A percentile compares a stretch with the other conserved stretches of the same genome.
Evolutionary conservation across 345 rosid genomes (phyloP).

Genomic region (Chamaenerion angustifolium): DNA sequence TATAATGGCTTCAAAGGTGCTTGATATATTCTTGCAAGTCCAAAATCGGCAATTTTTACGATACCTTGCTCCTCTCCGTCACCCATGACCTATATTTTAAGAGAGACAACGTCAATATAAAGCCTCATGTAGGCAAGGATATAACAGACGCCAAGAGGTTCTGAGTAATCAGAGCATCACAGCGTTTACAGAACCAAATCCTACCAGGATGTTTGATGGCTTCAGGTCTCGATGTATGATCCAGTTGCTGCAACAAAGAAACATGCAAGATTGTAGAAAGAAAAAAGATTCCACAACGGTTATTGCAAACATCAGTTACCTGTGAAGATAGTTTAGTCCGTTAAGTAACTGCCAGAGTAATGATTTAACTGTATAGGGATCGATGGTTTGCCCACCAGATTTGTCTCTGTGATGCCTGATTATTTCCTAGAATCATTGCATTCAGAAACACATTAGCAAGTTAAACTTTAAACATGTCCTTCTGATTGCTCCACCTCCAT

Average conservation of each 20-base stretch:
- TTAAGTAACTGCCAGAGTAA: conserved; percentile 97
- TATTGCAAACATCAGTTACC: conserved; percentile 6
- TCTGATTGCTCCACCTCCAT: too few species aligned
- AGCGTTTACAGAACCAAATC: background rate
- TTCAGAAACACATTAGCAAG: background rate
- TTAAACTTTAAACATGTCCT: too few species aligned
- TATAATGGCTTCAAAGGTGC: conserved; percentile 74
- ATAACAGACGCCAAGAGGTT: background rate
- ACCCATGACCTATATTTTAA: conserved; percentile 45
- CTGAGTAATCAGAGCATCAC: background rate
- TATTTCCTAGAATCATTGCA: conserved; percentile 27
- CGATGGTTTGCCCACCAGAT: conserved; percentile 39
- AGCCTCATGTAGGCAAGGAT: background rate
- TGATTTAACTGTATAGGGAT: conserved; percentile 81
- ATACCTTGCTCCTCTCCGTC: conserved; percentile 96
- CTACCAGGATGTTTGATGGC: conserved; percentile 89
- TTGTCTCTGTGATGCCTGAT: conserved; percentile 90
- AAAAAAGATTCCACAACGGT: too few species aligned
- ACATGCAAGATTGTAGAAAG: background rate
- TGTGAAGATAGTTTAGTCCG: conserved; percentile 90
- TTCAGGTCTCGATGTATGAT: conserved; percentile 94
- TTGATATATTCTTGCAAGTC: conserved; percentile 91
- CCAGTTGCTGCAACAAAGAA: conserved; percentile 50
- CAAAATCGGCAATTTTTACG: conserved; percentile 94
- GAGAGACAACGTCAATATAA: background rate